phyloP scores from a whole-genome alignment of 257 asterid species.

The Ophiorrhiza pumila region DNA sequence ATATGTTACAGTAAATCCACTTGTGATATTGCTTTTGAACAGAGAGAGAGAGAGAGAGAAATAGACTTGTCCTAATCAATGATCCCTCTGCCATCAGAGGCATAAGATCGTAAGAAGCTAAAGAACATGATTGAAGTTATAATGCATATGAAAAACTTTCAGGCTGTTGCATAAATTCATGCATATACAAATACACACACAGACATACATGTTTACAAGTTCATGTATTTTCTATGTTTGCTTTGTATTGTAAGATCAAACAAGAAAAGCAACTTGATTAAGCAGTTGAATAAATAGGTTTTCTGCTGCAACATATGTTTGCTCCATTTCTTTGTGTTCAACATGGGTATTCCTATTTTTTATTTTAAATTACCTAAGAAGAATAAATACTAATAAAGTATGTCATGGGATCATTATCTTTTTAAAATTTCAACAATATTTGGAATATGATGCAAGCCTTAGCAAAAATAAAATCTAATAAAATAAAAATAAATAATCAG shows the following conservation, averaged over 20 bases:
- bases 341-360: neutral
- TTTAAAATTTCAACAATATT: neutral
- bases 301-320: neutral
- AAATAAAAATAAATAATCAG: neutral
- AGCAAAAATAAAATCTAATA: neutral
- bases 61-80: no score
- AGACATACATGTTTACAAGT: no score
- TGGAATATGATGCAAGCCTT: neutral
- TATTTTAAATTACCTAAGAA: neutral
- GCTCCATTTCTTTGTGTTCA: neutral
- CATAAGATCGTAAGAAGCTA: neutral
- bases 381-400: neutral
- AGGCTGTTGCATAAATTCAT: neutral
- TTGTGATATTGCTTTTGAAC: no score
- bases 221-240: no score
- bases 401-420: neutral
- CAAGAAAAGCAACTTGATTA: neutral
- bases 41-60: no score
- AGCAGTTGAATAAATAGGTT: no score
- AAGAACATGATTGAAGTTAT: neutral
- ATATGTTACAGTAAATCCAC: no score
- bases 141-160: neutral
- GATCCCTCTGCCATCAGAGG: no score
- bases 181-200: no score
- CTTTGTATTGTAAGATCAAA: no score